Evolutionary conservation across 768 basidiomycete genomes (phyloP).

Genomic region (Strobilomyces echinocephalus): DNA sequence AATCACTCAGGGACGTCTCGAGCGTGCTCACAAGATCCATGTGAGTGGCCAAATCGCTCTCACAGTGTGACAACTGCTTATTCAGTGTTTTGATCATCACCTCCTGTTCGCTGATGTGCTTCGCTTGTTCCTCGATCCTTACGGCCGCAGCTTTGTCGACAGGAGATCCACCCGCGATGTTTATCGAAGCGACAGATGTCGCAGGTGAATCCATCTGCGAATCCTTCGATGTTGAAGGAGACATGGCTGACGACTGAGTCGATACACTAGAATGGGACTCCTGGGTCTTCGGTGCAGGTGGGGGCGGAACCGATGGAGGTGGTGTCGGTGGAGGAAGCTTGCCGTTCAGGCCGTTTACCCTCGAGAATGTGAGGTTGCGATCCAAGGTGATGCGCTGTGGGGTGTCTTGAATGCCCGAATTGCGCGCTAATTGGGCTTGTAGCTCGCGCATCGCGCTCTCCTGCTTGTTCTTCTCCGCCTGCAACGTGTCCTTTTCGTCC

Average conservation of each 20-base stretch:
- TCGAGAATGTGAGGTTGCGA: conserved; percentile 50
- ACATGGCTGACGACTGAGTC: conserved; percentile 53
- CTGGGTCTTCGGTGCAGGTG: conserved; percentile 59
- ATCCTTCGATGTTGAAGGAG: conserved; percentile 62
- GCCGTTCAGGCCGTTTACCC: conserved; percentile 56
- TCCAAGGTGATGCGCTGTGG: conserved; percentile 53
- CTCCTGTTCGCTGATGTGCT: conserved; percentile 78
- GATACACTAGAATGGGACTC: conserved; percentile 57
- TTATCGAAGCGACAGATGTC: conserved; percentile 51
- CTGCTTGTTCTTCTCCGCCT: conserved; percentile 64
- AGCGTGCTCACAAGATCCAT: conserved; percentile 85
- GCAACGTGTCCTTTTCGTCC: conserved; percentile 77
- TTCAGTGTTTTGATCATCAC: conserved; percentile 91
- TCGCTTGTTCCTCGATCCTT: conserved; percentile 69
- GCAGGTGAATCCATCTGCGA: conserved; percentile 65
- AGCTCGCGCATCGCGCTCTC: conserved; percentile 72
- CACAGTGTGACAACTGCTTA: conserved; percentile 91
- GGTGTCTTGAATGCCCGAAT: conserved; percentile 34
- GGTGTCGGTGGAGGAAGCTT: conserved; percentile 80
- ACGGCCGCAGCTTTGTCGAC: conserved; percentile 51
- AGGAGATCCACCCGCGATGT: conserved; percentile 32
- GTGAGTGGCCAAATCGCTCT: conserved; percentile 84
- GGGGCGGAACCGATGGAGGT: conserved; percentile 83
- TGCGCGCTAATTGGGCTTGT: conserved; percentile 65
- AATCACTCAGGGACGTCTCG: conserved; percentile 83